phyloP scores from a whole-genome alignment of 2,329 filamentous ascomycete species.

The Fusarium longipes region DNA sequence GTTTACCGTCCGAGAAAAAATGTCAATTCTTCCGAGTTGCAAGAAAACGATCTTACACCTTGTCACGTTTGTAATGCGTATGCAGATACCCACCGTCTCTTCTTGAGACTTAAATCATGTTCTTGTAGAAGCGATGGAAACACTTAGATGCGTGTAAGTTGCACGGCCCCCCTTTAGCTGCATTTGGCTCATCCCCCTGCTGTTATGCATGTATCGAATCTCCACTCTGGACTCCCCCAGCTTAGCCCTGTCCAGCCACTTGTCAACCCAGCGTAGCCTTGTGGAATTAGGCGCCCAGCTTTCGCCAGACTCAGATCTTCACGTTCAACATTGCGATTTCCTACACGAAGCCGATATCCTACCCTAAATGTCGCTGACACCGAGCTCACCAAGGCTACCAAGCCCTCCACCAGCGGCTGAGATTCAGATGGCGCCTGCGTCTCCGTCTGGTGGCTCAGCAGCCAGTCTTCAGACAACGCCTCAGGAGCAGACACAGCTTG shows the following conservation, averaged over 20 bases:
- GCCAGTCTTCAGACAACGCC: conserved; percentile 69
- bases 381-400: conserved; percentile 90
- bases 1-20: not conserved
- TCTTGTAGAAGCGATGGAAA: conserved; percentile 10
- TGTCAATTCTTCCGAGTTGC: not conserved
- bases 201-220: conserved; percentile 43
- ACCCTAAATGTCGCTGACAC: conserved; percentile 66
- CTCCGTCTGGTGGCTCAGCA: conserved; percentile 70
- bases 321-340: conserved; percentile 24
- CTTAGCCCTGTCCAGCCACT: conserved; percentile 32
- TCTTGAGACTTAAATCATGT: conserved; percentile 6
- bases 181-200: conserved; percentile 6
- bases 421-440: conserved; percentile 87
- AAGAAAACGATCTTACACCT: not conserved
- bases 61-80: not conserved
- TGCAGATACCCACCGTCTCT: conserved; percentile 1
- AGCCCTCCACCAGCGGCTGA: conserved; percentile 95
- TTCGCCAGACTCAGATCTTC: conserved; percentile 16
- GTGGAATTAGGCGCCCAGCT: conserved; percentile 34
- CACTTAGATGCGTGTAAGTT: conserved; percentile 22
- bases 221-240: conserved; percentile 6
- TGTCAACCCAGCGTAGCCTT: conserved; percentile 30
- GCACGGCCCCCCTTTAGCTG: conserved; percentile 39
- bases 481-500: conserved; percentile 72
- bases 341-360: conserved; percentile 15